Base-by-base conservation (phyloP, 2,329 filamentous ascomycete genomes). In the Talaromyces funiculosus region DNA sequence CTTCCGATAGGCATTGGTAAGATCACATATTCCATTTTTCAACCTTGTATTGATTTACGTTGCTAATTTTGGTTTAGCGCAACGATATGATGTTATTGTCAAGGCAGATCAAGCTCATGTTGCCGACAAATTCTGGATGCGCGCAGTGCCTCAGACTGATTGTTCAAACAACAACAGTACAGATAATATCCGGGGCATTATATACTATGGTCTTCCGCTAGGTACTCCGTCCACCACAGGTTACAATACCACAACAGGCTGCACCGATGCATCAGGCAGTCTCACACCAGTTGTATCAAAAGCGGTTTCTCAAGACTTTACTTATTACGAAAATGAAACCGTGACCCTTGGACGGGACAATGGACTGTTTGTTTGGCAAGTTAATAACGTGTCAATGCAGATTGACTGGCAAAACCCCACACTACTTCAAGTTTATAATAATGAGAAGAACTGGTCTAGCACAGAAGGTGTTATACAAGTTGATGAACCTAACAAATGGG, bases 151-250 rank as follows among this genome's bases (percentile, higher is more conserved):
- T 0, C 75, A 80, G 63, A 51, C 63, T 0, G 69, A 69, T 1
- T 83, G 81, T 65, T 75, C 72, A 0, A 65, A 70, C 2, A 81
- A 79, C 43, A 67, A 67, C 26, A 77, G 70, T 33, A 59, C 68
- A 0, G 69, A 75, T 49, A 77, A 80, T 63, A 81, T 83, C 64
- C 77, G 70, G 49, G 82, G 80, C 1, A 81, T 85, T 45, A 65
- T 85, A 4, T 75, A 76, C 61, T 80, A 79, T 53, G 61, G 60
- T 4, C 57, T 35, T 18, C 53, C 51, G 2, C 63, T 62, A 22
- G 53, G 45, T 2, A 59, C 59, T 7, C 67, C 69, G 5, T 64
- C 61, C 1, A 71, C 69, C 12, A 63, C 38, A 0, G 33, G 62
- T 12, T 69, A 60, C 31, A 38, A 53, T 18, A 54, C 20, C 16